Conservation (phyloP, 1,284 basidiomycete genomes). For the Xerocomus cyaneibrunnescens region DNA sequence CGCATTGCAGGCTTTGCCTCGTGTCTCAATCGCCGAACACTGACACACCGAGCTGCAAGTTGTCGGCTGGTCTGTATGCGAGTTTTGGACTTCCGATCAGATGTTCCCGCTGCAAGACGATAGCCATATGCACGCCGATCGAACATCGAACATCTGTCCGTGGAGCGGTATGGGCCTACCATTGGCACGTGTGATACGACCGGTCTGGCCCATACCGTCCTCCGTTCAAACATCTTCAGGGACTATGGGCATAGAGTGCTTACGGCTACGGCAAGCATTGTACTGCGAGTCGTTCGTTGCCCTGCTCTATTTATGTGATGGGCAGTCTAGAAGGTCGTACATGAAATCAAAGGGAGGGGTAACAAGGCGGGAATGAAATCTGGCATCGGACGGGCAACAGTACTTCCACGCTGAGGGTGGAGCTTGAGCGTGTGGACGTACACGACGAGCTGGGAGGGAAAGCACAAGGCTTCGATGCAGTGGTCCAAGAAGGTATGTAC, state of each 20-base stretch:
- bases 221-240: neutral
- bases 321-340: neutral
- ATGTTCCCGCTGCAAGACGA: too few relatives aligned
- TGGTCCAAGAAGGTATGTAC: slow-evolving; percentile 16
- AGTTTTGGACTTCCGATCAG: too few relatives aligned
- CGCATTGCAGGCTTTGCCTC: too few relatives aligned
- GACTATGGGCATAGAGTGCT: neutral
- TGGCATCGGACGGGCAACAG: neutral
- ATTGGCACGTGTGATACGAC: too few relatives aligned
- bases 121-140: too few relatives aligned
- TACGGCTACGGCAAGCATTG: too few relatives aligned
- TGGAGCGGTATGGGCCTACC: too few relatives aligned
- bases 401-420: neutral
- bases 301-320: slow-evolving; percentile 2
- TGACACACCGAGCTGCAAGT: too few relatives aligned
- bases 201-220: neutral
- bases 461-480: slow-evolving; percentile 6
- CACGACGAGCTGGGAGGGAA: neutral
- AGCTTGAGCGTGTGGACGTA: neutral
- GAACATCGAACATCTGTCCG: too few relatives aligned
- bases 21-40: too few relatives aligned
- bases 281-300: too few relatives aligned
- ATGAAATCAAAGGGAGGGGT: neutral
- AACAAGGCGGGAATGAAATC: slow-evolving; percentile 23
- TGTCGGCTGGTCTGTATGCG: too few relatives aligned